Base-by-base conservation (phyloP, 768 basidiomycete species). In the Mycena vulgaris region DNA sequence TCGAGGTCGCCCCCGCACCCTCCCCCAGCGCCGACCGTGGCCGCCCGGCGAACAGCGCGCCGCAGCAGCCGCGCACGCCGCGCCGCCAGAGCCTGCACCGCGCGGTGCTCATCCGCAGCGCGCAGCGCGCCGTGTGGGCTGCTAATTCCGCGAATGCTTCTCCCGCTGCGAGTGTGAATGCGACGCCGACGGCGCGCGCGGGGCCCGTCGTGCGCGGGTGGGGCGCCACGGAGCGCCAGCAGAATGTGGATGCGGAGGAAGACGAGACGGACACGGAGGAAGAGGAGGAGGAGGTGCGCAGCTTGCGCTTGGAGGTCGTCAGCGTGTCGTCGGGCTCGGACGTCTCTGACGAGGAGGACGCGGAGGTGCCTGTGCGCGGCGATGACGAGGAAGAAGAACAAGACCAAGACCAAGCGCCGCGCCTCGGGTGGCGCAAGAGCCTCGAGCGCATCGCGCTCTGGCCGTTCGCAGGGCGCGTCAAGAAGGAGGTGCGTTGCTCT, bases 31-130 rank as follows among this genome's bases (percentile, higher is more conserved):
- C 10, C 13, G 39, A 40, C 4, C 39, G 39, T 19, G 39, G 39
- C 7, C 39, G 39, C 8, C 82, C 28, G 78, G 76, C 31, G 79
- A 82, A 35, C 84, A 82, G 30, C 74, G 78, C n/a, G 80, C 82
- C 59, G 5, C 30, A 40, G n/a, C 45, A 75, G 37, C 64, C 80
- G 55, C 75, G 75, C 14, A 75, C 78, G 27, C 67, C 65, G 14
- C 74, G 78, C 5, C 81, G 88, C 1, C 83, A 83, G 19, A 89
- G 89, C 3, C 80, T 94, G 2, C 92, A 94, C 73, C 88, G 89
- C 16, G 90, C 90, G 0, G 92, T 94, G 2, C 82, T 94, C 13
- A 88, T 94, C 16, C 86, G 91, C 13, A 91, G 90, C 42, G 91
- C 91, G 0, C 92, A 93, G 74, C 84, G 91, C 17, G 88, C 88